phyloP scores from a whole-genome alignment of 768 basidiomycete species.

The Russula abietina region DNA sequence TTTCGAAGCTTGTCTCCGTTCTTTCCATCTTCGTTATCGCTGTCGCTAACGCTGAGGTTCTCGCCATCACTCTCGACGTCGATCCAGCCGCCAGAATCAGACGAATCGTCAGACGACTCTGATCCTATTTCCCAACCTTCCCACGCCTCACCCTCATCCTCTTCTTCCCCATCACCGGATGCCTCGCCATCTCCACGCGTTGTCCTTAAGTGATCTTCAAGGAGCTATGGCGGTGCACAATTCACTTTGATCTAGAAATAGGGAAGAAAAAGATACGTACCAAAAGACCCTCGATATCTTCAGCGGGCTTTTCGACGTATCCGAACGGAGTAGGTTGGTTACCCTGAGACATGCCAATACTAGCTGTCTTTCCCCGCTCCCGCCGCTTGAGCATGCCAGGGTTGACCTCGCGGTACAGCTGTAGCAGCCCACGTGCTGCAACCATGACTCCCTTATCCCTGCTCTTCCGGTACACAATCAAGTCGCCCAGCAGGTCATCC shows the following conservation, averaged over 20 bases:
- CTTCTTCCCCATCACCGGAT: constrained; percentile 48
- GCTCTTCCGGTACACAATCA: constrained; percentile 93
- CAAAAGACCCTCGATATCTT: constrained; percentile 85
- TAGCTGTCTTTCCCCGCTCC: constrained; percentile 90
- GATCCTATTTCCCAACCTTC: constrained; percentile 86
- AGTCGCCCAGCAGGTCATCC: constrained; percentile 84
- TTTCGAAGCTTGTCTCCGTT: constrained; percentile 22
- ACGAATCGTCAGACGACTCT: constrained; percentile 50
- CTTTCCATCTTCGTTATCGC: constrained; percentile 60
- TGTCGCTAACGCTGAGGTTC: constrained; percentile 74
- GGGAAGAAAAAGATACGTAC: constrained; percentile 40
- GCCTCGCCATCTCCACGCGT: constrained; percentile 54
- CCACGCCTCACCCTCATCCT: constrained; percentile 73
- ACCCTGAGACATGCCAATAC: constrained; percentile 63
- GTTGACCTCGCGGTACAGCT: constrained; percentile 93
- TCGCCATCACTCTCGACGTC: constrained; percentile 67
- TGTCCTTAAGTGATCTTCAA: constrained; percentile 80
- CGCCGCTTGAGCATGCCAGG: constrained; percentile 85
- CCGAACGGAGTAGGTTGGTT: constrained; percentile 75
- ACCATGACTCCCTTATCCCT: constrained; percentile 88
- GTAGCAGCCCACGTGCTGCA: constrained; percentile 82
- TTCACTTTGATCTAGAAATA: neutral
- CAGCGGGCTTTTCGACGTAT: constrained; percentile 63
- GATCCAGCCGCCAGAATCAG: constrained; percentile 69
- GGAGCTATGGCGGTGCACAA: constrained; percentile 45